A percentile compares a stretch with the other conserved stretches of the same genome.
phyloP scores from a whole-genome alignment of 1,284 basidiomycete genomes.

The Ustilago loliicola region DNA sequence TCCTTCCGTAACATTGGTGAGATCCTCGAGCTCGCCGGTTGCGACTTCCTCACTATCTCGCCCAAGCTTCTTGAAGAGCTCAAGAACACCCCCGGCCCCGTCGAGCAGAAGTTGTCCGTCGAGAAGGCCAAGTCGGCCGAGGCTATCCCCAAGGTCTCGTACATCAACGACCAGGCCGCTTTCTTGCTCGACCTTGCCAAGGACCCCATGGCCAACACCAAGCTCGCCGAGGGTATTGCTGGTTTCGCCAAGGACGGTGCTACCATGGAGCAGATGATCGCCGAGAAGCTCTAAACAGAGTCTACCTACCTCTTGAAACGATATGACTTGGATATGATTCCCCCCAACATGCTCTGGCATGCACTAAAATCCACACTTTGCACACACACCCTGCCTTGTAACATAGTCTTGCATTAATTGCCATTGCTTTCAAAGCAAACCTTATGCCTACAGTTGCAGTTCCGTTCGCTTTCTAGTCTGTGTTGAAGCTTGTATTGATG shows the following conservation, averaged over 20 bases:
- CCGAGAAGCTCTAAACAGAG: conserved; percentile 77
- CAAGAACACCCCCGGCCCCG: conserved; percentile 81
- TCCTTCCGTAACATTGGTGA: conserved; percentile 91
- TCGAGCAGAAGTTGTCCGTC: conserved; percentile 87
- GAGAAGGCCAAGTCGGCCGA: conserved; percentile 77
- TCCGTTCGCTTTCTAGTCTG: neutral
- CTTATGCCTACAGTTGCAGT: neutral
- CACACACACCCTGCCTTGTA: conserved; percentile 20
- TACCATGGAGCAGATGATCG: conserved; percentile 86
- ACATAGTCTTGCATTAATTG: conserved; percentile 35
- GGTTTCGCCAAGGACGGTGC: conserved; percentile 91
- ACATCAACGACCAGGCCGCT: conserved; percentile 90
- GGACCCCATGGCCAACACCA: conserved; percentile 69
- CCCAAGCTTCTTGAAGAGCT: conserved; percentile 92
- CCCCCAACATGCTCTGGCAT: neutral
- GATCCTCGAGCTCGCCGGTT: conserved; percentile 93
- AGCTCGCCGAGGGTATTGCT: conserved; percentile 87
- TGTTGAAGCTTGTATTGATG: neutral
- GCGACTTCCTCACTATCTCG: conserved; percentile 93
- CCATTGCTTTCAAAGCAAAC: neutral
- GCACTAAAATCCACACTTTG: neutral
- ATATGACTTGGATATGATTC: neutral
- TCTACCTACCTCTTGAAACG: neutral
- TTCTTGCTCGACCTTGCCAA: conserved; percentile 92
- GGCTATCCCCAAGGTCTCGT: conserved; percentile 84